These are phyloP conservation scores for Saccharomyces hybrid DNA, from an alignment of 1,139 yeast species.

Conservation along the genomic window DNA sequence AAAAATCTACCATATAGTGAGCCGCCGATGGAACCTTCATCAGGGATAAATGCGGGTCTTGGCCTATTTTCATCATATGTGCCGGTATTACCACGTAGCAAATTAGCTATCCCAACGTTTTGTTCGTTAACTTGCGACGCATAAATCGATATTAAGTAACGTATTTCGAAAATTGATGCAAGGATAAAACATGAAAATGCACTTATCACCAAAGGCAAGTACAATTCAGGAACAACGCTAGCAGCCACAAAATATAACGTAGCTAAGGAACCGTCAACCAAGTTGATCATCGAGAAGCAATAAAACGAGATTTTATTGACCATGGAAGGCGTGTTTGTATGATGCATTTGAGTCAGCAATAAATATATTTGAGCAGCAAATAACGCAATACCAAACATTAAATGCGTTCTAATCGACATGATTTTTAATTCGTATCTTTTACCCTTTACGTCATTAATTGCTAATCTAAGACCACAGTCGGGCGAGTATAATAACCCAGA, in stretches of 20 bases:
- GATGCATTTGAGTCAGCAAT: constrained; percentile 58
- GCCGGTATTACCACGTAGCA: constrained; percentile 18
- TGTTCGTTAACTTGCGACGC: constrained; percentile 67
- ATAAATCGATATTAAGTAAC: constrained; percentile 63
- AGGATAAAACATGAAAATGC: constrained; percentile 64
- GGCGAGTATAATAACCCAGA: constrained; percentile 72
- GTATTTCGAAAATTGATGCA: constrained; percentile 69
- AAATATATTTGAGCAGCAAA: constrained; percentile 43
- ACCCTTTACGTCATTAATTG: constrained; percentile 45
- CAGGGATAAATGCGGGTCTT: constrained; percentile 31
- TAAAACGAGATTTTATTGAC: constrained; percentile 63
- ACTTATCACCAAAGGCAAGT: constrained; percentile 59
- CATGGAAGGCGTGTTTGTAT: constrained; percentile 72
- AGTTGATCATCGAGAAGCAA: constrained; percentile 46
- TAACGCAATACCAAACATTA: constrained; percentile 44
- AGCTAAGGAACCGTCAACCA: constrained; percentile 65
- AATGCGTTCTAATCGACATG: constrained; percentile 37
- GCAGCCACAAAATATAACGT: constrained; percentile 56
- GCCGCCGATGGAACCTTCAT: constrained; percentile 53
- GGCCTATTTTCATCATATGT: constrained; percentile 14
- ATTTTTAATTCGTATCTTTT: constrained; percentile 46
- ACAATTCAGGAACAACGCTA: constrained; percentile 47
- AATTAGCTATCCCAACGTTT: constrained; percentile 21
- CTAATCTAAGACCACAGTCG: constrained; percentile 65
- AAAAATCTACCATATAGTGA: constrained; percentile 57